These are phyloP conservation scores for Mortierella sp. DNA, from an alignment of 371 early-diverging fungal species.

Conservation along the genomic window DNA sequence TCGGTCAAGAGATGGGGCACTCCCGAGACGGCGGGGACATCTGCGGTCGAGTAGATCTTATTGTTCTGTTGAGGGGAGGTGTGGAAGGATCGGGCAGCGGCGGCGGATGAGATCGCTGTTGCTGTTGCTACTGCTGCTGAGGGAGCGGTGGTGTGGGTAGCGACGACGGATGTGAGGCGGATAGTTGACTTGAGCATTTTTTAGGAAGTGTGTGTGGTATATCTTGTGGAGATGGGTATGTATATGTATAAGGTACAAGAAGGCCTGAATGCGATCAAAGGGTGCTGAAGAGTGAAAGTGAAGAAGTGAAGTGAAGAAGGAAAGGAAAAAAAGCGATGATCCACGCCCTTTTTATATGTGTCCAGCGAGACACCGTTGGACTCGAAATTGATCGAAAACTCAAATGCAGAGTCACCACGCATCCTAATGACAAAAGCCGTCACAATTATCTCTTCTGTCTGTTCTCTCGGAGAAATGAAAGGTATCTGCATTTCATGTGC, in stretches of 20 bases:
- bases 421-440: slow-evolving; percentile 8
- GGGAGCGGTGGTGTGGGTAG: slow-evolving; percentile 10
- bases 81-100: slow-evolving; percentile 28
- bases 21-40: slow-evolving; percentile 41
- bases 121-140: background rate
- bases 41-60: slow-evolving; percentile 41
- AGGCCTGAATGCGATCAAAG: background rate
- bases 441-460: background rate
- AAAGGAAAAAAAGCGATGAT: background rate
- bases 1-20: slow-evolving; percentile 55
- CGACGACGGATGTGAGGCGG: slow-evolving; percentile 27
- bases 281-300: background rate
- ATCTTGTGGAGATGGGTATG: background rate
- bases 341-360: background rate
- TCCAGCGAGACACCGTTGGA: background rate
- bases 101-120: slow-evolving; percentile 9
- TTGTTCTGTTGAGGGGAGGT: slow-evolving; percentile 12
- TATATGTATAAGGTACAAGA: background rate
- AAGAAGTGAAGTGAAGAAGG: slow-evolving; percentile 3
- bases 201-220: background rate
- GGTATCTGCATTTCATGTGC: background rate
- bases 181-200: slow-evolving; percentile 33
- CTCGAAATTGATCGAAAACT: background rate
- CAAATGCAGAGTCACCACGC: slow-evolving; percentile 25
- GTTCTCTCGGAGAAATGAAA: background rate